Conservation (phyloP, 2,329 filamentous ascomycete genomes). For the Phialophora expanda region DNA sequence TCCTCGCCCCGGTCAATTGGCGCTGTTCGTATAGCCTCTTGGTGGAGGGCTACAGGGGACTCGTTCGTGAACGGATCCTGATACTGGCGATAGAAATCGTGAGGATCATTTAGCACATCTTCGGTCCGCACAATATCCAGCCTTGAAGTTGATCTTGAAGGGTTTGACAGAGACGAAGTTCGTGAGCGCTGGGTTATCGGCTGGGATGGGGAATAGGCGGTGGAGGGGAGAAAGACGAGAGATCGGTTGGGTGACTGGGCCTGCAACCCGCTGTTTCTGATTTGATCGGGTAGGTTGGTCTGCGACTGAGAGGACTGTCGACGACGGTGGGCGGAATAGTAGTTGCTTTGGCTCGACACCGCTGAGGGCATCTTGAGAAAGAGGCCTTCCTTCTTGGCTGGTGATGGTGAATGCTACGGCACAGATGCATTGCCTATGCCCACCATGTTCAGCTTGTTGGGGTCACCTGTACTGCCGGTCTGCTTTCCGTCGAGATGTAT, state of each 20-base stretch:
- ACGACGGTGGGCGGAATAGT: slow-evolving; percentile 34
- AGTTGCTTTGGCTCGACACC: slow-evolving; percentile 32
- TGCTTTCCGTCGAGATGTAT: slow-evolving; percentile 14
- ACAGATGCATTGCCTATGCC: slow-evolving; percentile 32
- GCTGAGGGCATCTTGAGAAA: slow-evolving; percentile 36
- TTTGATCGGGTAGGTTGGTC: slow-evolving; percentile 33
- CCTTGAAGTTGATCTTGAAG: slow-evolving; percentile 19
- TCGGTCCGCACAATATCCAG: slow-evolving; percentile 33
- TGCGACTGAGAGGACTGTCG: slow-evolving; percentile 39
- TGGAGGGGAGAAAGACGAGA: slow-evolving; percentile 36
- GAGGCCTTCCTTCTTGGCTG: slow-evolving; percentile 35
- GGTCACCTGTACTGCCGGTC: slow-evolving; percentile 2
- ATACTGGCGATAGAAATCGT: slow-evolving; percentile 59
- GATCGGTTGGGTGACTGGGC: slow-evolving; percentile 31
- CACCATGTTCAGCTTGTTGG: slow-evolving; percentile 17
- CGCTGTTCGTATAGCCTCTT: slow-evolving; percentile 36
- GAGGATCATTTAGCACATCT: slow-evolving; percentile 51
- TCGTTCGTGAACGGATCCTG: slow-evolving; percentile 44
- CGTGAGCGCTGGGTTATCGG: slow-evolving; percentile 30
- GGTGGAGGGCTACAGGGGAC: slow-evolving; percentile 41
- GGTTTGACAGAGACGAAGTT: slow-evolving; percentile 31
- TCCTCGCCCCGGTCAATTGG: slow-evolving; percentile 20
- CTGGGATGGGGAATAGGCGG: slow-evolving; percentile 39
- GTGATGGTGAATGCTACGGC: slow-evolving; percentile 29
- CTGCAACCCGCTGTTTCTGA: slow-evolving; percentile 26